These are phyloP conservation scores for Cryptococcus sp. DNA, from an alignment of 1,284 basidiomycete species.

Conservation along the genomic window DNA sequence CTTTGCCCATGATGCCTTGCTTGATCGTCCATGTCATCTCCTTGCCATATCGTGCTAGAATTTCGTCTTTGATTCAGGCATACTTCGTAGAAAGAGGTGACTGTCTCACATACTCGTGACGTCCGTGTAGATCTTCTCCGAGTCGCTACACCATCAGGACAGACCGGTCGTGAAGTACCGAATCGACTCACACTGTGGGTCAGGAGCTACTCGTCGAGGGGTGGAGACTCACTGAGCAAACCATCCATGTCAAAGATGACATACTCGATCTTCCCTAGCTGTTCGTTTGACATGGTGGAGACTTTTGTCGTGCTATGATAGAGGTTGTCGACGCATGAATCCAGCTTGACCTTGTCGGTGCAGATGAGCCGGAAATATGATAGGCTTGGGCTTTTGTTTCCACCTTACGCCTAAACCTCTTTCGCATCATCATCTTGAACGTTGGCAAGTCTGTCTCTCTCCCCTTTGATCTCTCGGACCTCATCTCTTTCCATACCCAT, in stretches of 20 bases:
- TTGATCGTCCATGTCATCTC: slow-evolving; percentile 47
- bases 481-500: no score
- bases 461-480: no score
- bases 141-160: slow-evolving; percentile 24
- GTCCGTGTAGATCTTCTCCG: slow-evolving; percentile 44
- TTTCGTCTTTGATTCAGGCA: slow-evolving; percentile 24
- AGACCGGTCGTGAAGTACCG: neutral
- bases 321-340: no score
- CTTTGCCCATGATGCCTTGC: slow-evolving; percentile 45
- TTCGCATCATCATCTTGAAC: no score
- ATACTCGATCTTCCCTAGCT: slow-evolving; percentile 38
- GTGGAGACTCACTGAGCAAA: slow-evolving; percentile 29
- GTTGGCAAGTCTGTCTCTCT: neutral
- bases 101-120: slow-evolving; percentile 35
- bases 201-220: neutral
- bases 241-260: slow-evolving; percentile 49
- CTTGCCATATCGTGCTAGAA: slow-evolving; percentile 40
- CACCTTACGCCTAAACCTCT: no score
- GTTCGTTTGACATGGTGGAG: slow-evolving; percentile 5
- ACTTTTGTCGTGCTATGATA: no score
- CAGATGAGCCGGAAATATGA: no score
- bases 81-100: no score
- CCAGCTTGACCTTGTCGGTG: no score
- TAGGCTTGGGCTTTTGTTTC: no score
- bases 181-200: slow-evolving; percentile 22